Evolutionary conservation across 148 eudicot species (phyloP).

Genomic region (Chenopodium album): DNA sequence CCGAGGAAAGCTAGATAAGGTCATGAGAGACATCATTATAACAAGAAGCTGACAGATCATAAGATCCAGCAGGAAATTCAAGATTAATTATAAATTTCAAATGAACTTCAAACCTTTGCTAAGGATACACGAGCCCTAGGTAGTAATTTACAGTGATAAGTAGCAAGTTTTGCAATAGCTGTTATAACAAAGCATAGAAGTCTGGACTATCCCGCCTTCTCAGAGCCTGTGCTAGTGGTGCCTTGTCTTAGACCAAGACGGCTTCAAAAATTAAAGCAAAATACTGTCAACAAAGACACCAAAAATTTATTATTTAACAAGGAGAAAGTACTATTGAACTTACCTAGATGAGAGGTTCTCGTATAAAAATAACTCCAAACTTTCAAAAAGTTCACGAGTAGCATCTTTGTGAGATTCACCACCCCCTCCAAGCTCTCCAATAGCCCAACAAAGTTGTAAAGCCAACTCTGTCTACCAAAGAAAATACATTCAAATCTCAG

Average conservation of each 20-base stretch:
- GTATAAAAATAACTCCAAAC: conserved; percentile 85
- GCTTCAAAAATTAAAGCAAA: conserved; percentile 37
- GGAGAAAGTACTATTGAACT: conserved; percentile 10
- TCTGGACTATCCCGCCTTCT: conserved; percentile 75
- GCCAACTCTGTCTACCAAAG: conserved; percentile 86
- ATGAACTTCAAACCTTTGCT: conserved; percentile 50
- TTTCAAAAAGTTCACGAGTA: conserved; percentile 95
- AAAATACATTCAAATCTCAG: conserved; percentile 10
- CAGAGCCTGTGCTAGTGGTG: conserved; percentile 43
- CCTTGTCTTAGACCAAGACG: conserved; percentile 74
- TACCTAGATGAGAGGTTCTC: conserved; percentile 96
- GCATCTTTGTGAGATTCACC: conserved; percentile 90
- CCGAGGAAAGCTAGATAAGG: not conserved
- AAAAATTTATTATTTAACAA: not conserved
- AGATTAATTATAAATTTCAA: not conserved
- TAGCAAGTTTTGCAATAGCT: conserved; percentile 95
- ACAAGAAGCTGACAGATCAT: not conserved
- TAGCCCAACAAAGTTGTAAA: conserved; percentile 93
- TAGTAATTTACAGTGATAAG: conserved; percentile 82
- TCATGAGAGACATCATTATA: not conserved
- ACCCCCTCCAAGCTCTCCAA: conserved; percentile 99
- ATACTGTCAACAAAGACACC: conserved; percentile 24
- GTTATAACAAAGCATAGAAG: conserved; percentile 95
- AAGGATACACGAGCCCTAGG: conserved; percentile 95
- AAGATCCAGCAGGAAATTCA: not conserved